phyloP scores from a whole-genome alignment of 2,329 filamentous ascomycete genomes.

The Fusarium avenaceum region DNA sequence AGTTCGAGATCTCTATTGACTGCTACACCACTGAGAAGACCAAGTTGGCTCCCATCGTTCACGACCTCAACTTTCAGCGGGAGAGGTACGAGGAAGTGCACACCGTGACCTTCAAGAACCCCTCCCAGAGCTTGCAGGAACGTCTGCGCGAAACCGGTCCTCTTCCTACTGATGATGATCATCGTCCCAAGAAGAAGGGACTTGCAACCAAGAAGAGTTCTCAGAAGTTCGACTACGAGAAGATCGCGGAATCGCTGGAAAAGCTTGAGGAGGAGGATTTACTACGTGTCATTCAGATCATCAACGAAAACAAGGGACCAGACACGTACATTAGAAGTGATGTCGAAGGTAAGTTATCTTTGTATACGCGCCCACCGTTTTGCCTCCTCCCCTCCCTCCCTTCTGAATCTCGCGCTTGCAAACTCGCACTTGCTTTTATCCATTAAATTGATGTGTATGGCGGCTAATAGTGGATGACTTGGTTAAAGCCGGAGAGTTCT shows the following conservation, averaged over 20 bases:
- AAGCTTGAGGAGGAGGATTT: constrained; percentile 94
- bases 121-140: constrained; percentile 85
- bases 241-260: constrained; percentile 90
- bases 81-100: constrained; percentile 87
- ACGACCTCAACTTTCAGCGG: constrained; percentile 92
- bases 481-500: constrained; percentile 87
- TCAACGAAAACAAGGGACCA: constrained; percentile 94
- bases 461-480: constrained; percentile 56
- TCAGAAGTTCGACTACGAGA: constrained; percentile 87
- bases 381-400: background rate
- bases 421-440: constrained; percentile 32
- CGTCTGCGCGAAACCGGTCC: constrained; percentile 86
- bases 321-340: constrained; percentile 99
- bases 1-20: constrained; percentile 94
- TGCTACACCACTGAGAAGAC: constrained; percentile 88
- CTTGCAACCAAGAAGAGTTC: constrained; percentile 82
- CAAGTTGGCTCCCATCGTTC: constrained; percentile 78
- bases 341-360: constrained; percentile 81
- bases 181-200: constrained; percentile 70
- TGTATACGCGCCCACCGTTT: background rate
- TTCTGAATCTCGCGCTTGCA: background rate
- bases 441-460: constrained; percentile 52
- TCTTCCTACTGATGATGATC: constrained; percentile 80
- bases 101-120: constrained; percentile 89
- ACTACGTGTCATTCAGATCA: constrained; percentile 95